Percentiles rank a stretch among this genome's conserved stretches.
Conservation (phyloP, 495 filamentous ascomycete species). For the Hypoxylon trugodes region DNA sequence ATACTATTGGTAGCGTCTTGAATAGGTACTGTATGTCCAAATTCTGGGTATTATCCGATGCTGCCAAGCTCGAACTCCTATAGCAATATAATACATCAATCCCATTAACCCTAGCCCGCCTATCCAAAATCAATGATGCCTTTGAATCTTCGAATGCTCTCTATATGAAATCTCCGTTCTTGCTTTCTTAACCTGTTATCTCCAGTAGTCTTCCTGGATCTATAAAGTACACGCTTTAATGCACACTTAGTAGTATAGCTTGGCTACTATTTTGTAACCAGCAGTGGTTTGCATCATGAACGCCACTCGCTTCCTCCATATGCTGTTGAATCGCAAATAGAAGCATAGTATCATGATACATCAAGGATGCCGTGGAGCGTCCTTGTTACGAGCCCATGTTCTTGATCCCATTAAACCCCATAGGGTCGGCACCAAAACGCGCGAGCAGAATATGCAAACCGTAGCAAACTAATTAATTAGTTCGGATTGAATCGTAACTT, state of each 20-base stretch:
- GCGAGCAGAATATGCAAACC: not conserved
- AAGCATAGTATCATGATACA: not conserved
- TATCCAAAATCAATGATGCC: not conserved
- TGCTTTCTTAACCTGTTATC: not conserved
- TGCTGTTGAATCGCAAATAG: not conserved
- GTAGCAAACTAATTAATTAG: not conserved
- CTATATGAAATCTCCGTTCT: conserved; percentile 6
- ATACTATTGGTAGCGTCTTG: not conserved
- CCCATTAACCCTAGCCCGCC: not conserved
- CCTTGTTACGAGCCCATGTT: not conserved
- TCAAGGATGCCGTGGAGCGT: not conserved
- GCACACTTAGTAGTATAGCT: not conserved
- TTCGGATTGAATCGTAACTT: not conserved
- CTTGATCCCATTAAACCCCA: not conserved
- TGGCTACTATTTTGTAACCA: not conserved
- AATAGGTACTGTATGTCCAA: not conserved
- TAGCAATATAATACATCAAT: conserved; percentile 18
- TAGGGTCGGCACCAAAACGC: not conserved
- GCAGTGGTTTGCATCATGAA: not conserved
- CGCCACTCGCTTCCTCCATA: not conserved
- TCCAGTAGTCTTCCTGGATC: not conserved
- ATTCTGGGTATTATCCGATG: conserved; percentile 3
- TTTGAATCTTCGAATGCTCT: conserved; percentile 6
- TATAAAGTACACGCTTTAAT: conserved; percentile 1
- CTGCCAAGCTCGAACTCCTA: not conserved